Percentiles rank a stretch among this genome's conserved stretches.
Evolutionary conservation across 495 filamentous ascomycete species (phyloP).

Genomic region (Neurospora pannonica): DNA sequence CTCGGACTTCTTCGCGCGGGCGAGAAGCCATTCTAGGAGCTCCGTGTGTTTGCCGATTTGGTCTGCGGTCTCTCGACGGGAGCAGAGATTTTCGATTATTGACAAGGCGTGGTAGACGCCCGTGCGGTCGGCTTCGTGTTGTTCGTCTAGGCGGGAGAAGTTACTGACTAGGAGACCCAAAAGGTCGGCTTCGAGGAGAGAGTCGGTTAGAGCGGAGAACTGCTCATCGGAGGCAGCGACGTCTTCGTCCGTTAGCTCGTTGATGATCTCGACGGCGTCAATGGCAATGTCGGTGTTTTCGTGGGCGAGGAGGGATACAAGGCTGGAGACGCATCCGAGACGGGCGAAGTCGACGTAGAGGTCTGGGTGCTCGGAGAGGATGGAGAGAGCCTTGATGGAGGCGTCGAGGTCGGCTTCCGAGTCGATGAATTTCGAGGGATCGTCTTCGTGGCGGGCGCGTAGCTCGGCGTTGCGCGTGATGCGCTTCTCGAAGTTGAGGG

Average conservation of each 20-base stretch:
- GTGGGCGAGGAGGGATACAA: conserved; percentile 78
- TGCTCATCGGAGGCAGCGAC: conserved; percentile 74
- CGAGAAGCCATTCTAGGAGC: conserved; percentile 67
- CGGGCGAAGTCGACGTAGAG: conserved; percentile 77
- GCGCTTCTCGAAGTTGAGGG: conserved; percentile 80
- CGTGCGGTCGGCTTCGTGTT: conserved; percentile 62
- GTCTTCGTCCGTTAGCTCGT: conserved; percentile 91
- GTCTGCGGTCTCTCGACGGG: conserved; percentile 51
- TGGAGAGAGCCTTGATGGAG: conserved; percentile 78
- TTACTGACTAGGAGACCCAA: conserved; percentile 77
- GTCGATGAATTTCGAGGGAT: conserved; percentile 69
- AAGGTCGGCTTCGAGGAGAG: conserved; percentile 74
- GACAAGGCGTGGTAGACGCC: conserved; percentile 82
- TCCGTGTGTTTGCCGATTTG: conserved; percentile 57
- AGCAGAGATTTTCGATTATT: conserved; percentile 80
- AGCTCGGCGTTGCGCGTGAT: conserved; percentile 90
- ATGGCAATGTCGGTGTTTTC: conserved; percentile 98
- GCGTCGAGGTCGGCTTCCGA: conserved; percentile 85
- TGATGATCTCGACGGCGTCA: conserved; percentile 79
- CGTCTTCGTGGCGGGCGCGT: conserved; percentile 74
- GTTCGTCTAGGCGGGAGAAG: conserved; percentile 73
- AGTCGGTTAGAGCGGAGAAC: conserved; percentile 73
- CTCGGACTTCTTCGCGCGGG: conserved; percentile 38
- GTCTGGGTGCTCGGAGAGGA: conserved; percentile 77
- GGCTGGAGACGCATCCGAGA: conserved; percentile 62